Base-by-base conservation (phyloP, 805 yeast species). In the Candida hungchunana region DNA sequence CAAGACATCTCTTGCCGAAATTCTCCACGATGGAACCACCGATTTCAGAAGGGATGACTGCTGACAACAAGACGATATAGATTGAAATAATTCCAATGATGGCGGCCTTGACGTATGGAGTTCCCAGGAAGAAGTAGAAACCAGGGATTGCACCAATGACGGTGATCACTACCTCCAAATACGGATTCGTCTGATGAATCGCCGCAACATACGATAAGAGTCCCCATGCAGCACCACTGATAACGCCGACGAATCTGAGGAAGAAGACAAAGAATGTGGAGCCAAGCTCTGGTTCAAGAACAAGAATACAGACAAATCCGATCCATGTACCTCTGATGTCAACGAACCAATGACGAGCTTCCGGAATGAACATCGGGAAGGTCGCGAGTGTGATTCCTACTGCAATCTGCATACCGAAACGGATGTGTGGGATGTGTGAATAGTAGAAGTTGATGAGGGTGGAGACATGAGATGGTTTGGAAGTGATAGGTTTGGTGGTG, bases 41-140 rank as follows among this genome's bases (percentile, higher is more conserved):
- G 18, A 57, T 48, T 2, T 48, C 44, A 6, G 64, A 54, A 1
- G 74, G 75, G 2, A 64, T 34, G 3, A 59, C 57, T 3, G 75
- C 56, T 0, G 76, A 69, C n/a, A 70, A 50, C 33, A 69, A 46
- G 9, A 73, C 77, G 32, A 71, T 58, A 35, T 68, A 69, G 13
- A 67, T 61, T 23, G 73, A 66, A 31, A 73, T 69, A 7, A 70
- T 57, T 12, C 69, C 66, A 29, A 73, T 68, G 40, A 72, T 64
- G 0, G 74, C 76, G 5, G 76, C 75, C 41, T 71, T 73, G 13
- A 69, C 64, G 37, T 69, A 71, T 3, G 74, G 72, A 1, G 75
- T 60, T 0, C 67, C 71, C 23, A 71, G 31, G 34, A 69, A 51
- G 39, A 42, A 64, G 46, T 71, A 72, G 43, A 60, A 70, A 0